Conservation (phyloP, 2,329 filamentous ascomycete genomes). For the Xylaria sp. region DNA sequence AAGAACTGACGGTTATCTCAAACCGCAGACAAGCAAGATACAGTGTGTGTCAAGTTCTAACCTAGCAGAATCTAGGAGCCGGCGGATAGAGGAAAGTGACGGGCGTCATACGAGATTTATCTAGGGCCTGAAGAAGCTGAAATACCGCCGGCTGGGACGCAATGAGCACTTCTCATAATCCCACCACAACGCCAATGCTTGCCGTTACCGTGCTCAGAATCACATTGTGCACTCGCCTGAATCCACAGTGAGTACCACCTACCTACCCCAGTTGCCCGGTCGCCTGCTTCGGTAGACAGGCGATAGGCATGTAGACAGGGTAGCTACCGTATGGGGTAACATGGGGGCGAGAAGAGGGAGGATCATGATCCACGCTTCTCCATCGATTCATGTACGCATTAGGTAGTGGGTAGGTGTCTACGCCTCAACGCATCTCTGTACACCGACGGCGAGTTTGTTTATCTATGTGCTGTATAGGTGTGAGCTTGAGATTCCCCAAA, state of each 20-base stretch:
- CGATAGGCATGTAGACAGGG: conserved; percentile 1
- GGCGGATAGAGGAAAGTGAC: not conserved
- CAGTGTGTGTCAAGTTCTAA: not conserved
- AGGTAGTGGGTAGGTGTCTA: not conserved
- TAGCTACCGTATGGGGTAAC: conserved; percentile 24
- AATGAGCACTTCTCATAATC: conserved; percentile 10
- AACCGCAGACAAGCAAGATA: not conserved
- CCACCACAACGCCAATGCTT: not conserved
- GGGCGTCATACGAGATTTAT: not conserved
- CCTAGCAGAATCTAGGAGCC: not conserved
- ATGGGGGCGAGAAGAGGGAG: not conserved
- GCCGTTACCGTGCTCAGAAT: conserved; percentile 14
- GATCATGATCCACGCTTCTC: conserved; percentile 15
- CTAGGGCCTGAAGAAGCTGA: conserved; percentile 6
- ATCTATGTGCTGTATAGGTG: not conserved
- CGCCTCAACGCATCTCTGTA: not conserved
- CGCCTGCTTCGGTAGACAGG: conserved; percentile 11
- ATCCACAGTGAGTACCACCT: conserved; percentile 31
- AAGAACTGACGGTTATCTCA: conserved; percentile 12
- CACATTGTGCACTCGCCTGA: conserved; percentile 11
- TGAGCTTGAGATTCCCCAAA: not conserved
- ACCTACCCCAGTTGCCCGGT: conserved; percentile 24
- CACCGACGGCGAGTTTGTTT: not conserved
- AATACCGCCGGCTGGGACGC: conserved; percentile 11
- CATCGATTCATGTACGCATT: conserved; percentile 1